A percentile compares a stretch with the other conserved stretches of the same genome.
Evolutionary conservation across 1,284 basidiomycete species (phyloP).

Genomic region (Anthracocystis walkeri): DNA sequence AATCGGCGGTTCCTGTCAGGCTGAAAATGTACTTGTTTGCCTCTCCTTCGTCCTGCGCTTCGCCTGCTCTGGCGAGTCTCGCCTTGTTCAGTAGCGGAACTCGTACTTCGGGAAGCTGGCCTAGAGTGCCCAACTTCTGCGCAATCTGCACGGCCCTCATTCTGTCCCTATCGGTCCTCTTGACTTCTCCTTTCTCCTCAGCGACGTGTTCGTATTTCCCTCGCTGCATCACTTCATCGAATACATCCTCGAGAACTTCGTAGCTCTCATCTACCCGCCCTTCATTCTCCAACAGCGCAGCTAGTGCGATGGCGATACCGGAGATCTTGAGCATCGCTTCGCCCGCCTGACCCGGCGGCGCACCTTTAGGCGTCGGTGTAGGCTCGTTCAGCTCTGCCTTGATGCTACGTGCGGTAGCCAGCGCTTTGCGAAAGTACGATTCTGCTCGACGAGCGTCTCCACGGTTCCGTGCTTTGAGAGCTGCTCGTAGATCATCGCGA

Average conservation of each 20-base stretch:
- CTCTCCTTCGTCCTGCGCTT: slow-evolving; percentile 13
- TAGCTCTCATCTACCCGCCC: slow-evolving; percentile 47
- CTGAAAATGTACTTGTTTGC: slow-evolving; percentile 23
- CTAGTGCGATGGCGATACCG: slow-evolving; percentile 68
- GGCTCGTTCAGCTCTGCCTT: slow-evolving; percentile 46
- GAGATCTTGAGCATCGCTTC: slow-evolving; percentile 65
- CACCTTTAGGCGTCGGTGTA: slow-evolving; percentile 34
- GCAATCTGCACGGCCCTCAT: slow-evolving; percentile 63
- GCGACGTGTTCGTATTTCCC: slow-evolving; percentile 21
- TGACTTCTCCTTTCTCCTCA: slow-evolving; percentile 26
- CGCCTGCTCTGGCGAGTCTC: slow-evolving; percentile 4
- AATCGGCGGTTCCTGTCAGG: slow-evolving; percentile 36
- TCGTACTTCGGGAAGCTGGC: slow-evolving; percentile 47
- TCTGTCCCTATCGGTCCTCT: slow-evolving; percentile 45
- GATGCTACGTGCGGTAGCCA: slow-evolving; percentile 45
- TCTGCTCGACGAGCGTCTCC: slow-evolving; percentile 63
- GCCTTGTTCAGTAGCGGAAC: slow-evolving; percentile 22
- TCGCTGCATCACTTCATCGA: slow-evolving; percentile 52
- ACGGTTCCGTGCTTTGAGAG: slow-evolving; percentile 62
- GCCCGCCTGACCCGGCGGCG: slow-evolving; percentile 8
- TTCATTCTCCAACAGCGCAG: slow-evolving; percentile 62
- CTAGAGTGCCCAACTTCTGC: slow-evolving; percentile 63
- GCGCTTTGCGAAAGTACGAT: slow-evolving; percentile 59
- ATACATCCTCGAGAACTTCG: slow-evolving; percentile 58
- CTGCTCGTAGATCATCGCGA: slow-evolving; percentile 65